Percentiles rank a stretch among this genome's conserved stretches.
These are phyloP conservation scores for Penicillium paneum DNA, from an alignment of 2,329 filamentous ascomycete species.

Conservation along the genomic window DNA sequence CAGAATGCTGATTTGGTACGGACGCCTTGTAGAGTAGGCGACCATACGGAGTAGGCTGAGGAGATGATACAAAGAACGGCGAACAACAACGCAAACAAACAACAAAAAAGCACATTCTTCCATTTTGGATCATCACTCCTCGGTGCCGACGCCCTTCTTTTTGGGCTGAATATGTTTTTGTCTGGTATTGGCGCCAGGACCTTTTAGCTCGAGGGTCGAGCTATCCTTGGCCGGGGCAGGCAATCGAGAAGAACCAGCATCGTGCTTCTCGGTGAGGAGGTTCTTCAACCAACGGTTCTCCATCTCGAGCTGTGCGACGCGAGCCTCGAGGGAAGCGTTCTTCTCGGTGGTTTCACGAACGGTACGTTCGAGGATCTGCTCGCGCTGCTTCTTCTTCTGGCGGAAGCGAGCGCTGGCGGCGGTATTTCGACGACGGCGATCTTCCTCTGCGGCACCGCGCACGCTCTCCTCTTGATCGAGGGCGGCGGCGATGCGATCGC, in stretches of 20 bases:
- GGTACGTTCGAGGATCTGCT: constrained; percentile 76
- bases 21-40: not conserved
- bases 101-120: constrained; percentile 14
- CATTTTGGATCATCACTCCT: constrained; percentile 23
- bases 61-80: constrained; percentile 9
- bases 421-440: constrained; percentile 85
- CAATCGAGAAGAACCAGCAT: constrained; percentile 21
- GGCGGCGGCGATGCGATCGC: constrained; percentile 44
- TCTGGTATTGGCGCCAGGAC: constrained; percentile 20
- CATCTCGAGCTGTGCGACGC: constrained; percentile 73
- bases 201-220: constrained; percentile 21
- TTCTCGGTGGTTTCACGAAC: constrained; percentile 82
- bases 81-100: constrained; percentile 2
- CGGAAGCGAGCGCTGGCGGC: constrained; percentile 85
- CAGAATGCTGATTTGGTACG: not conserved
- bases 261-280: constrained; percentile 77
- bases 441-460: constrained; percentile 75
- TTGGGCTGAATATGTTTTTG: constrained; percentile 41
- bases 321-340: constrained; percentile 67
- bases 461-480: constrained; percentile 67
- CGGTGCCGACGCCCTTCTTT: constrained; percentile 40
- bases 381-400: constrained; percentile 93
- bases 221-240: constrained; percentile 26
- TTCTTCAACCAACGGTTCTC: constrained; percentile 82
- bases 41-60: not conserved